Evolutionary conservation across 768 basidiomycete genomes (phyloP).

Genomic region (Trichaptum fuscoviolaceum): DNA sequence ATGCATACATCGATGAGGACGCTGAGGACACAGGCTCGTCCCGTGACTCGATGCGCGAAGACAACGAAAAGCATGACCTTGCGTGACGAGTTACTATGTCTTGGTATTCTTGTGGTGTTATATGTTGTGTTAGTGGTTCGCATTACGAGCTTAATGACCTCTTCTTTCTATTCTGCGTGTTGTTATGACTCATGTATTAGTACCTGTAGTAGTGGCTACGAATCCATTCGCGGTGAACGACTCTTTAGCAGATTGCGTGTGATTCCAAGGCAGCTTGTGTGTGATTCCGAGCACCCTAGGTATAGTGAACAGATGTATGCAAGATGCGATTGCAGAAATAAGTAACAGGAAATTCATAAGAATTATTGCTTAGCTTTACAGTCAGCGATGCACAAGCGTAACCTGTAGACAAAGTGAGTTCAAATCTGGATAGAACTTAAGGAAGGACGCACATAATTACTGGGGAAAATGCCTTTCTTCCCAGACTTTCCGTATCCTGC

Average conservation of each 20-base stretch:
- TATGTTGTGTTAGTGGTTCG: background rate
- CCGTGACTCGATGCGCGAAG: background rate
- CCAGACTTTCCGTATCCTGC: slow-evolving; percentile 57
- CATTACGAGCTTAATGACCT: background rate
- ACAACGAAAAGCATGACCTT: background rate
- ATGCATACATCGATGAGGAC: slow-evolving; percentile 29
- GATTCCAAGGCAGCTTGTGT: background rate
- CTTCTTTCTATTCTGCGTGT: background rate
- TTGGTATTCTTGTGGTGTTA: background rate
- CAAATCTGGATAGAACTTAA: background rate
- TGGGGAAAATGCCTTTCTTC: slow-evolving; percentile 78
- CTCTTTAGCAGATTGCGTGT: background rate
- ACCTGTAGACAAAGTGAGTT: background rate
- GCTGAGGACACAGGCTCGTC: background rate
- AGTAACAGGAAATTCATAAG: background rate
- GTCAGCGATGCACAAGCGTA: background rate
- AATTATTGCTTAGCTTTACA: background rate
- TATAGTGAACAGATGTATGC: background rate
- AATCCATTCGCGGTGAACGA: background rate
- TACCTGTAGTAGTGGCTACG: background rate
- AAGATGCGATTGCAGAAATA: background rate
- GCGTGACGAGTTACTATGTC: background rate
- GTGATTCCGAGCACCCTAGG: background rate
- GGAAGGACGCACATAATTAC: slow-evolving; percentile 67
- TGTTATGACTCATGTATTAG: background rate